These are phyloP conservation scores for Diaporthe sp. DNA, from an alignment of 2,329 filamentous ascomycete species.

Conservation along the genomic window DNA sequence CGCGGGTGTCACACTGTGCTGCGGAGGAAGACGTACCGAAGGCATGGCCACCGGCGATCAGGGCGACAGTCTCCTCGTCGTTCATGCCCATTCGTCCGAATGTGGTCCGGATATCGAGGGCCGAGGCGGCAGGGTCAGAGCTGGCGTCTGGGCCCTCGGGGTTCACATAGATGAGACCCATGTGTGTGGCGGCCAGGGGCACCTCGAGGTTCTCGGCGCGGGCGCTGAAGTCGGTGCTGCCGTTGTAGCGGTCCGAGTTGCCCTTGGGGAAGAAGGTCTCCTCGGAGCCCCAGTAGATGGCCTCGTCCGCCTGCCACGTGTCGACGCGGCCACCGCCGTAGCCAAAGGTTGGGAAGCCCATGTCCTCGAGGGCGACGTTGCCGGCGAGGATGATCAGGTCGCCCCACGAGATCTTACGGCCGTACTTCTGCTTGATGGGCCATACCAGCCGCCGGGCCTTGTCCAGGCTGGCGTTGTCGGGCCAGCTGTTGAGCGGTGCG, in stretches of 20 bases:
- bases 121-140: conserved; percentile 75
- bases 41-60: conserved; percentile 80
- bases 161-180: conserved; percentile 84
- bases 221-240: conserved; percentile 65
- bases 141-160: conserved; percentile 79
- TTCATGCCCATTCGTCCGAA: conserved; percentile 85
- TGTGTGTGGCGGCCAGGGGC: conserved; percentile 75
- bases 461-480: conserved; percentile 81
- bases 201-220: conserved; percentile 70
- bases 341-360: conserved; percentile 78
- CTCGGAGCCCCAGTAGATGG: conserved; percentile 82
- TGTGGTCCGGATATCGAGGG: conserved; percentile 77
- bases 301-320: conserved; percentile 80
- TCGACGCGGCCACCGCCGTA: conserved; percentile 79
- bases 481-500: conserved; percentile 82
- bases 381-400: conserved; percentile 78
- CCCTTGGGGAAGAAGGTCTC: conserved; percentile 75
- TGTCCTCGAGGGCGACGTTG: conserved; percentile 81
- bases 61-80: conserved; percentile 80
- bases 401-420: conserved; percentile 83
- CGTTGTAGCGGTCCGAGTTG: conserved; percentile 59
- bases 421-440: conserved; percentile 87
- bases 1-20: not conserved
- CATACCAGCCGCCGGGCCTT: conserved; percentile 82
- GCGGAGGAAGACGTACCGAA: conserved; percentile 63